Percentiles rank a stretch among this genome's conserved stretches.
These are phyloP conservation scores for Phoma sp. DNA, from an alignment of 2,329 filamentous ascomycete genomes.

Conservation along the genomic window DNA sequence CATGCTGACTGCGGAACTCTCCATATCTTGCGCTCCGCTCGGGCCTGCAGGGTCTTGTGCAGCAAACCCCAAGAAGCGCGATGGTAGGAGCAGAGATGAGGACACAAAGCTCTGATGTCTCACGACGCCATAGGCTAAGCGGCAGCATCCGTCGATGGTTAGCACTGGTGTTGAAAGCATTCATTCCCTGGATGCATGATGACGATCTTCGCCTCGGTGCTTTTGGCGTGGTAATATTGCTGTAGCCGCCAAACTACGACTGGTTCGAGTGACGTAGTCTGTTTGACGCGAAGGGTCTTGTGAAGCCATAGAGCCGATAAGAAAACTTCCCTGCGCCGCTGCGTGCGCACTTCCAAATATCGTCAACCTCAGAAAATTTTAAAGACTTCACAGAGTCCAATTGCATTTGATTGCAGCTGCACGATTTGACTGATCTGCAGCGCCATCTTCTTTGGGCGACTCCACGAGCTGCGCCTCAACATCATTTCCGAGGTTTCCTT, in stretches of 20 bases:
- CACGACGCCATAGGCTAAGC: conserved; percentile 12
- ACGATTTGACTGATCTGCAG: conserved; percentile 22
- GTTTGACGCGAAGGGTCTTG: background rate
- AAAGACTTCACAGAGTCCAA: background rate
- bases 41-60: no score
- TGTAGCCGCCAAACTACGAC: conserved; percentile 7
- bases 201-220: conserved; percentile 18
- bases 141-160: conserved; percentile 16
- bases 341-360: background rate
- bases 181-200: conserved; percentile 9
- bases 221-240: conserved; percentile 6
- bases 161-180: conserved; percentile 6
- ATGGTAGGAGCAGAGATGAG: background rate
- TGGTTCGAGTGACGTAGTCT: conserved; percentile 11
- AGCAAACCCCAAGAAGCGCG: background rate
- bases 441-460: conserved; percentile 20
- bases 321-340: conserved; percentile 13
- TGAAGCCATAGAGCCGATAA: conserved; percentile 18
- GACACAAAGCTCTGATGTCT: background rate
- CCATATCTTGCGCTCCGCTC: background rate
- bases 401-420: conserved; percentile 1
- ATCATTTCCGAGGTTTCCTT: conserved; percentile 15
- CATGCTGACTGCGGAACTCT: background rate
- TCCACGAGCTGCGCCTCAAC: conserved; percentile 27
- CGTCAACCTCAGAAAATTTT: background rate